Evolutionary conservation across 768 basidiomycete genomes (phyloP).

Genomic region (Termitomyces sp.): DNA sequence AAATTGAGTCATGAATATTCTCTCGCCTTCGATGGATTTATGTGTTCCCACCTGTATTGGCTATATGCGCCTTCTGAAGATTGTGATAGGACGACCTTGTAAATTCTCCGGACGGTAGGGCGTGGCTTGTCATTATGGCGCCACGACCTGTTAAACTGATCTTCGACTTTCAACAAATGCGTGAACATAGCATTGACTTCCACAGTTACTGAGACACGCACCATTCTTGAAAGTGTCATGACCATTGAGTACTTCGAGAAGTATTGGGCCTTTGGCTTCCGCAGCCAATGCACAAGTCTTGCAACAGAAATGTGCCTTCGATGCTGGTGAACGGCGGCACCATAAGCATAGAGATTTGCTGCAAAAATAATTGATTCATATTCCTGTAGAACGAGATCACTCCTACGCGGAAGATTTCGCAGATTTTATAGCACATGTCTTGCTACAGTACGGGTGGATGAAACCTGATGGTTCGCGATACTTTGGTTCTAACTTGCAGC

Average conservation of each 20-base stretch:
- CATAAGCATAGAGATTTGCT: constrained; percentile 51
- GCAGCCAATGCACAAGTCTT: constrained; percentile 49
- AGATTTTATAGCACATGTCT: constrained; percentile 41
- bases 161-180: constrained; percentile 34
- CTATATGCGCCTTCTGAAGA: constrained; percentile 50
- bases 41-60: constrained; percentile 46
- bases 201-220: constrained; percentile 22
- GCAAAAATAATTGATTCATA: neutral
- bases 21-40: neutral
- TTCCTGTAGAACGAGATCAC: neutral
- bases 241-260: constrained; percentile 53
- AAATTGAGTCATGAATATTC: neutral
- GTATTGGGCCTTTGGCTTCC: constrained; percentile 45
- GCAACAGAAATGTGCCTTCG: constrained; percentile 58
- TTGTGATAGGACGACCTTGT: constrained; percentile 54
- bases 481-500: constrained; percentile 56
- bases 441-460: constrained; percentile 59
- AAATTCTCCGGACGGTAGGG: constrained; percentile 53
- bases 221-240: constrained; percentile 65
- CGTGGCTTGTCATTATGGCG: constrained; percentile 49
- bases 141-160: constrained; percentile 69
- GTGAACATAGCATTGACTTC: neutral
- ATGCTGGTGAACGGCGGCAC: constrained; percentile 47
- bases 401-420: constrained; percentile 1
- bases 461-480: constrained; percentile 46